Evolutionary conservation across 192 early-diverging fungal genomes (phyloP).

Genomic region (Umbelopsis sp.): DNA sequence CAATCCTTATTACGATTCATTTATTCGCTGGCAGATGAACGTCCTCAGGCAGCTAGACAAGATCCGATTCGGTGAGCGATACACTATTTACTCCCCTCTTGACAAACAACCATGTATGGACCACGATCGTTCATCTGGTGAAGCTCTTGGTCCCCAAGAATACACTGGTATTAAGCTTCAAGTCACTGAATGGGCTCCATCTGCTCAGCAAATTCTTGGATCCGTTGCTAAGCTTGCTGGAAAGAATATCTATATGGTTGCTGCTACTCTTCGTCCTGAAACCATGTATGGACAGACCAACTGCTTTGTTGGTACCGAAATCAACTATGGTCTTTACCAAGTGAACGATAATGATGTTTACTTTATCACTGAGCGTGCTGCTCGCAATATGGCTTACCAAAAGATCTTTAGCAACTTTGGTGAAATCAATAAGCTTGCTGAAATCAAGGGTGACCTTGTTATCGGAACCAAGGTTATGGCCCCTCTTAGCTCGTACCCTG

Average conservation of each 20-base stretch:
- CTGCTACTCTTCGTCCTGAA: constrained; percentile 96
- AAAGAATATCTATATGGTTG: constrained; percentile 87
- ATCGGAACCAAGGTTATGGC: constrained; percentile 90
- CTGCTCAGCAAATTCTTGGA: constrained; percentile 44
- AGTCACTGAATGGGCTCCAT: constrained; percentile 69
- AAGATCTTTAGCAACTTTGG: constrained; percentile 75
- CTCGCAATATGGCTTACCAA: constrained; percentile 98
- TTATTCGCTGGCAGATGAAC: constrained; percentile 98
- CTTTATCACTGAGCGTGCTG: constrained; percentile 89
- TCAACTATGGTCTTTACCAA: constrained; percentile 90
- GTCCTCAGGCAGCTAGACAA: constrained; percentile 76
- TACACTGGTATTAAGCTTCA: constrained; percentile 96
- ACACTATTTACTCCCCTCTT: constrained; percentile 94
- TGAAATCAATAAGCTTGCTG: constrained; percentile 66
- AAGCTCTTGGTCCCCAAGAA: constrained; percentile 92
- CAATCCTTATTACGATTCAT: constrained; percentile 98
- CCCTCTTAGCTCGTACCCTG: constrained; percentile 76
- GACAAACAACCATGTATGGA: constrained; percentile 99
- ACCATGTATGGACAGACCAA: constrained; percentile 99
- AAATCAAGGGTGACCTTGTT: constrained; percentile 76
- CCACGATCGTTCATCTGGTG: constrained; percentile 93
- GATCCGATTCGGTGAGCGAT: constrained; percentile 94
- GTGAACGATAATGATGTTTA: constrained; percentile 80
- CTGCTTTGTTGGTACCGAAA: constrained; percentile 92
- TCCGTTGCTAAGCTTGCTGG: constrained; percentile 58